Evolutionary conservation across 106 monocot species (phyloP), one percentile per base, ranked within the genome.

Genomic region (Dioscorea dumetorum): DNA sequence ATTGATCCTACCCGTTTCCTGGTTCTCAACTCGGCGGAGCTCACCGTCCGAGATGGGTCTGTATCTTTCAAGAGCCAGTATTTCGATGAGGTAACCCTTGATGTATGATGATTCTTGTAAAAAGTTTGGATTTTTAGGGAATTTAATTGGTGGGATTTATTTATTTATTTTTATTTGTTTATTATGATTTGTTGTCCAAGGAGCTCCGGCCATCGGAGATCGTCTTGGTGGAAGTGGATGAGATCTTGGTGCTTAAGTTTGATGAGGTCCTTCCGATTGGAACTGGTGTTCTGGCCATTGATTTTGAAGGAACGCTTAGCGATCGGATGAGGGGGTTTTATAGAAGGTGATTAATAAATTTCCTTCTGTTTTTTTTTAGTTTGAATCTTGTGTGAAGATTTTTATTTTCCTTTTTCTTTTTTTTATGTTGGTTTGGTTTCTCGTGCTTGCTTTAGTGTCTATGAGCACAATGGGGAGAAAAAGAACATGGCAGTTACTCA

Each of bases 281-380:
- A 0, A 67, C 67, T 58, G 88, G 88, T 18, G 23, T 80, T 71
- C 66, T 95, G 61, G 63, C 49, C 28, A 88, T 91, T 12, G 24
- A 58, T 15, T 95, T 95, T 58, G 71, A 77, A 3, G 95, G 95
- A 21, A 84, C 73, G 14, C 75, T 95, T 15, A 91, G 86, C 52
- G 88, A 95, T 63, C 77, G 86, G 71, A 88, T 95, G 95, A 95
- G 84, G 70, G 95, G 95, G 11, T 95, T 95, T 62, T 95, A 91
- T 66, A 70, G 86, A 61, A 91, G 95, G 95, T 91, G 64, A 63
- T 63, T 53, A n/a, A n/a, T n/a, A 61, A 20, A 61, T 4, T n/a
- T 35, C 12, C 32, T 28, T 24, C 14, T 10, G 3, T 35, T n/a
- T n/a, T n/a, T 13, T 24, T 18, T 24, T 50, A 20, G n/a, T n/a